Conservation (phyloP, 2,329 filamentous ascomycete genomes). For the Diaporthe amygdali region DNA sequence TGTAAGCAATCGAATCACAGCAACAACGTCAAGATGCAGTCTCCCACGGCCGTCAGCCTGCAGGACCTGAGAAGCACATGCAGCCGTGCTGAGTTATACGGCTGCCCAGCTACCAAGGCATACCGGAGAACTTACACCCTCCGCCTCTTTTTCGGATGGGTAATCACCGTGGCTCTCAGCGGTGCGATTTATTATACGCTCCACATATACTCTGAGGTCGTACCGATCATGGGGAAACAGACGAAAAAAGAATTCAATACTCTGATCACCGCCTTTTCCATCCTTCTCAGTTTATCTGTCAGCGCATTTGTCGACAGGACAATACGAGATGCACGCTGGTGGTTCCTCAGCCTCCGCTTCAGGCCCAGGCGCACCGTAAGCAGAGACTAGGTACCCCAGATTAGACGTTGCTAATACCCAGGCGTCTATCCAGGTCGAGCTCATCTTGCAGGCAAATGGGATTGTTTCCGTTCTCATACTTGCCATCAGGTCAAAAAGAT, state of each 20-base stretch:
- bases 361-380: conserved; percentile 38
- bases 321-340: conserved; percentile 51
- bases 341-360: conserved; percentile 43
- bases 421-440: conserved; percentile 16
- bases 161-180: neutral
- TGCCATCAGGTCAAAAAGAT: neutral
- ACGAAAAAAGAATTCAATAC: conserved; percentile 49
- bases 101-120: neutral
- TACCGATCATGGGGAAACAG: conserved; percentile 35
- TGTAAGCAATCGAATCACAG: neutral
- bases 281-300: conserved; percentile 47
- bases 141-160: neutral
- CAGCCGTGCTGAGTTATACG: neutral
- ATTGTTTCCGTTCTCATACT: conserved; percentile 29
- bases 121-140: neutral
- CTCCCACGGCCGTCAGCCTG: neutral
- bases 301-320: conserved; percentile 48
- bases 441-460: conserved; percentile 31
- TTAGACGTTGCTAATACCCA: conserved; percentile 24
- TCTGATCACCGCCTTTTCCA: conserved; percentile 49
- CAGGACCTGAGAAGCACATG: neutral
- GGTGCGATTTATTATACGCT: neutral
- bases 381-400: conserved; percentile 9
- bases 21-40: neutral
- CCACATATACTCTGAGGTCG: neutral